Base-by-base conservation (phyloP, 1,284 basidiomycete species). In the Grifola frondosa region DNA sequence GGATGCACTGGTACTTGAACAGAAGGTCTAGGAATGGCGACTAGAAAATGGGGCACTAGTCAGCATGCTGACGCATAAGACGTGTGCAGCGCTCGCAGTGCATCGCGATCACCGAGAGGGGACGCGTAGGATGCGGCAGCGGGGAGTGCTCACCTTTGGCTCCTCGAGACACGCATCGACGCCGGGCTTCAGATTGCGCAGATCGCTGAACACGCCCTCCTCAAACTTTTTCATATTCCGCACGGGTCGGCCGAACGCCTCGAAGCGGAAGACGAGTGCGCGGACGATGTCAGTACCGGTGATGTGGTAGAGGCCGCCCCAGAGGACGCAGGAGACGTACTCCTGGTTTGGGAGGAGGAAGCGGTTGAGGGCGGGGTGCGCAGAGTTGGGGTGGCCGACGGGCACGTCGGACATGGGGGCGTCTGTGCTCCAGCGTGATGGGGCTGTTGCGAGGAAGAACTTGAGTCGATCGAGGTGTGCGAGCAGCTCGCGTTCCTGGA, bases 1-100 rank as follows among this genome's bases (percentile, higher is more conserved):
- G 81, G 51, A 97, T 95, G 64, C 91, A 94, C 59, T 93, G 91
- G 58, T 91, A 92, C 65, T 93, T 92, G 81, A 95, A 96, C 12
- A 97, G 71, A 24, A 94, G 75, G 59, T 96, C 91, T 13, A 97
- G 74, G 74, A 93, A 87, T n/a, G 84, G 84, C n/a, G 86, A 89
- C 89, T 91, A 31, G 31, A 15, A 25, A 20, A 24, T 11, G 20
- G n/a, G n/a, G n/a, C n/a, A n/a, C n/a, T n/a, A n/a, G n/a, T n/a
- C n/a, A n/a, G n/a, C n/a, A n/a, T n/a, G n/a, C n/a, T n/a, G n/a
- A n/a, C n/a, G n/a, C n/a, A n/a, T n/a, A n/a, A n/a, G n/a, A n/a
- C n/a, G n/a, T n/a, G 16, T 5, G 11, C 17, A 11, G 19, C 23
- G n/a, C 8, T n/a, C 11, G 23, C 15, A 10, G n/a, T 10, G 11